Conservation (phyloP, 139 green algal species). For the Diplosphaera chodatii region DNA sequence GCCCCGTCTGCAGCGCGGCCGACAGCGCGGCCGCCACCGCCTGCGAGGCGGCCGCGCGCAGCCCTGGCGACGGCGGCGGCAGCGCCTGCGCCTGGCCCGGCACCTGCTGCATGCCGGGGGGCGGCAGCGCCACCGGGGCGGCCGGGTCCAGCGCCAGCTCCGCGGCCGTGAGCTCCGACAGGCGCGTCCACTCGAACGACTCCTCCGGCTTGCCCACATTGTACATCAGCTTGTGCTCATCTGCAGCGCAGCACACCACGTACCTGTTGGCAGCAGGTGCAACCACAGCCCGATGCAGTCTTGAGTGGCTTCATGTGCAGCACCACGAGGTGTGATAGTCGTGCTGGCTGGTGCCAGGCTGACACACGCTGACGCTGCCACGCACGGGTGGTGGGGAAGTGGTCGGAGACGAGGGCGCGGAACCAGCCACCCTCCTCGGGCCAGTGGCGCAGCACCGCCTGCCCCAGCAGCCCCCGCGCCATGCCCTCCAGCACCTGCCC, state of each 20-base stretch:
- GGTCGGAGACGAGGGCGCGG: slow-evolving; percentile 25
- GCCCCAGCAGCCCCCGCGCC: slow-evolving; percentile 22
- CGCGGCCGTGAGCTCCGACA: slow-evolving; percentile 19
- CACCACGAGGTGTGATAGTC: no score
- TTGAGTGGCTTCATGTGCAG: no score
- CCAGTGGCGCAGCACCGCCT: slow-evolving; percentile 36
- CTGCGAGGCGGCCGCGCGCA: background rate
- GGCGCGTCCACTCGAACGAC: slow-evolving; percentile 33
- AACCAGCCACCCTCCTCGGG: slow-evolving; percentile 43
- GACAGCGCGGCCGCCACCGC: background rate
- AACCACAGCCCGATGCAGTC: no score
- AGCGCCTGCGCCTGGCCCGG: no score
- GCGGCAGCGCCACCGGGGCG: background rate
- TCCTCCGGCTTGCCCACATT: slow-evolving; percentile 25
- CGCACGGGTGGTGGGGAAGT: slow-evolving; percentile 1
- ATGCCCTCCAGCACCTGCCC: slow-evolving; percentile 14
- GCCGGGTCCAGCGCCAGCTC: background rate
- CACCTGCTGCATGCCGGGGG: background rate
- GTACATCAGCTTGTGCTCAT: slow-evolving; percentile 36
- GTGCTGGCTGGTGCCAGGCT: no score
- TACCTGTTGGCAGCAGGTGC: no score
- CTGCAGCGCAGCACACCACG: no score
- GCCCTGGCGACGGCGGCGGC: background rate
- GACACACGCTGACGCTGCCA: no score
- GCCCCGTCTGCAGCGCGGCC: slow-evolving; percentile 9